Evolutionary conservation across 495 filamentous ascomycete species (phyloP).

Genomic region (Trichoderma orchidacearum): DNA sequence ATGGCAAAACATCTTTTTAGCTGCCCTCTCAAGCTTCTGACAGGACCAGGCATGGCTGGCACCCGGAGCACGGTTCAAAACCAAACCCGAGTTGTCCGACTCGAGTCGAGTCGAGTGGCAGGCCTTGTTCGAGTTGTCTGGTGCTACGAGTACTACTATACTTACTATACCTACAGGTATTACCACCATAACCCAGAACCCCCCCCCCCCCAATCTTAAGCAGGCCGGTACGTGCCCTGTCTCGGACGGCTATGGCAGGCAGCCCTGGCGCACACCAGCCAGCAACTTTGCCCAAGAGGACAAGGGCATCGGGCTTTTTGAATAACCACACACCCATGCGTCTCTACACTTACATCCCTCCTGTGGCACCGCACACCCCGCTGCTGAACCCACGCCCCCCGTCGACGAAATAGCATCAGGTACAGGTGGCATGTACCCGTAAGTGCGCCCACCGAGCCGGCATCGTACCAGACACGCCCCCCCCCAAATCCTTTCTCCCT

Average conservation of each 20-base stretch:
- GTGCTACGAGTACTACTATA: no score
- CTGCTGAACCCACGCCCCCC: no score
- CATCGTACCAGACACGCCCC: neutral
- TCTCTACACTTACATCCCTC: neutral
- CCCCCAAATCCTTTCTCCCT: neutral
- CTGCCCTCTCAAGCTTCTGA: neutral
- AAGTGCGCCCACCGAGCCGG: neutral
- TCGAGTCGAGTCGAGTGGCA: neutral
- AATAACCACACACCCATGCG: neutral
- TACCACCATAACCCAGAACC: no score
- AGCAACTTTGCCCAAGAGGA: no score
- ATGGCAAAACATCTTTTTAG: no score
- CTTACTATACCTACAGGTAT: no score
- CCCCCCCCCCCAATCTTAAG: neutral
- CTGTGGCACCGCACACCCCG: neutral
- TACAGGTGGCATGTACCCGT: no score
- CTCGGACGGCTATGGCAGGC: neutral
- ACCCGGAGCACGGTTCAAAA: neutral
- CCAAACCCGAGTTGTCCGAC: neutral
- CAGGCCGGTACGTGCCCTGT: neutral
- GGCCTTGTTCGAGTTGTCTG: no score
- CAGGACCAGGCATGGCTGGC: neutral
- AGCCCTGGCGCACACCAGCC: neutral
- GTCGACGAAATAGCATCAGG: no score
- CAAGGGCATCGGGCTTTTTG: neutral